Conservation (phyloP, 1,284 basidiomycete species). For the Pholiota adiposa region DNA sequence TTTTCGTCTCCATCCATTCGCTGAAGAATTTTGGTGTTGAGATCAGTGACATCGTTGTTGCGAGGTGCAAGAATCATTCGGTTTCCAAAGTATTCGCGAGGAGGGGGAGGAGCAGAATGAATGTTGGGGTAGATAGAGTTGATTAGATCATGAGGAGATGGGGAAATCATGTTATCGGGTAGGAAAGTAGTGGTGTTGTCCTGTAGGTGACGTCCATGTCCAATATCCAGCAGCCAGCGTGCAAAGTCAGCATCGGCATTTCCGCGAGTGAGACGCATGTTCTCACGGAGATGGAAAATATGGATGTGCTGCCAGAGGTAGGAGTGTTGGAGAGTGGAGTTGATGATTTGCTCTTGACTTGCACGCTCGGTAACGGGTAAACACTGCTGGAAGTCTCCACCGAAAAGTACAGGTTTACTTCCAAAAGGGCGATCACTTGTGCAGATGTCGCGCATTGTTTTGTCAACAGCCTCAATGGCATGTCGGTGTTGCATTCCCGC, state of each 20-base stretch:
- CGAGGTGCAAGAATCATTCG: constrained; percentile 38
- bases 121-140: constrained; percentile 32
- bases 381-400: constrained; percentile 41
- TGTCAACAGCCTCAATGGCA: constrained; percentile 38
- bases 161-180: constrained; percentile 18
- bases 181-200: constrained; percentile 28
- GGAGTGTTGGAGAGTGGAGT: constrained; percentile 36
- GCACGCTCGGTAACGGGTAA: constrained; percentile 30
- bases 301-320: constrained; percentile 38
- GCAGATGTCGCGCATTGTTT: constrained; percentile 32
- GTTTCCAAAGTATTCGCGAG: constrained; percentile 37
- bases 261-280: constrained; percentile 40
- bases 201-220: constrained; percentile 32
- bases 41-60: constrained; percentile 37
- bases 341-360: constrained; percentile 18
- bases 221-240: constrained; percentile 43
- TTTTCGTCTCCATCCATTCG: constrained; percentile 32
- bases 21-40: constrained; percentile 27
- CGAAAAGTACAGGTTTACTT: constrained; percentile 41
- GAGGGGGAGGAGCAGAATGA: constrained; percentile 15
- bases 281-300: constrained; percentile 33
- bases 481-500: constrained; percentile 36
- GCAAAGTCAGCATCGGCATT: constrained; percentile 34
- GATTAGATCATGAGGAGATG: constrained; percentile 28
- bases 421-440: constrained; percentile 36